Percentiles rank a stretch among this genome's conserved stretches.
These are phyloP conservation scores for Fraxinus albicans DNA, from an alignment of 305 asterid genomes.

Conservation along the genomic window DNA sequence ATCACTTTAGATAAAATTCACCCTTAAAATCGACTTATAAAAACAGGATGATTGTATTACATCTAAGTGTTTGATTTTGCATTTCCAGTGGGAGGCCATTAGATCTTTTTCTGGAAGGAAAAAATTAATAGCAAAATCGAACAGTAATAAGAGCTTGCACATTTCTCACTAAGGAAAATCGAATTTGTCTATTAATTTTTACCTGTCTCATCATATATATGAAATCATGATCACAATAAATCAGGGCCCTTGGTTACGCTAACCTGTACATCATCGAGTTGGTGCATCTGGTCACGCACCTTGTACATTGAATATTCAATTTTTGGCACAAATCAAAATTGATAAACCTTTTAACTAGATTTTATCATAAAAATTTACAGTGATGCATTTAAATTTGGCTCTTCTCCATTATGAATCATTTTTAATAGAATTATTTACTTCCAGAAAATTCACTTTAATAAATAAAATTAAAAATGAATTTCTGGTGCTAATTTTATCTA, in stretches of 20 bases:
- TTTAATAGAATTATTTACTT: constrained; percentile 23
- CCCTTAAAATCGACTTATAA: background rate
- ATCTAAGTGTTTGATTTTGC: background rate
- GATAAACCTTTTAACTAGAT: too few species aligned
- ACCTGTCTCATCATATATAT: background rate
- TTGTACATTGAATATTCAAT: too few species aligned
- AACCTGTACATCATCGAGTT: too few species aligned
- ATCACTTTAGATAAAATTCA: background rate
- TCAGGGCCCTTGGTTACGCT: background rate
- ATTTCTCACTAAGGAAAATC: constrained; percentile 31
- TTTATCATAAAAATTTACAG: too few species aligned
- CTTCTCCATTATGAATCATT: too few species aligned
- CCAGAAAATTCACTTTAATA: too few species aligned
- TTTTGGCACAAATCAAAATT: too few species aligned
- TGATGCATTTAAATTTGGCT: too few species aligned
- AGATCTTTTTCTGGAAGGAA: background rate
- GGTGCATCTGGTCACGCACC: too few species aligned
- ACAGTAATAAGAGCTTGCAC: constrained; percentile 29
- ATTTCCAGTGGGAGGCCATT: background rate
- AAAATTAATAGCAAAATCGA: background rate
- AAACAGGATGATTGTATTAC: background rate
- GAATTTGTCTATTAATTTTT: background rate
- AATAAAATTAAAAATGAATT: background rate
- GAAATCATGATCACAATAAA: background rate
- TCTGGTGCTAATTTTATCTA: background rate